Evolutionary conservation across 805 yeast species (phyloP).

Genomic region (Candida ponderosae): DNA sequence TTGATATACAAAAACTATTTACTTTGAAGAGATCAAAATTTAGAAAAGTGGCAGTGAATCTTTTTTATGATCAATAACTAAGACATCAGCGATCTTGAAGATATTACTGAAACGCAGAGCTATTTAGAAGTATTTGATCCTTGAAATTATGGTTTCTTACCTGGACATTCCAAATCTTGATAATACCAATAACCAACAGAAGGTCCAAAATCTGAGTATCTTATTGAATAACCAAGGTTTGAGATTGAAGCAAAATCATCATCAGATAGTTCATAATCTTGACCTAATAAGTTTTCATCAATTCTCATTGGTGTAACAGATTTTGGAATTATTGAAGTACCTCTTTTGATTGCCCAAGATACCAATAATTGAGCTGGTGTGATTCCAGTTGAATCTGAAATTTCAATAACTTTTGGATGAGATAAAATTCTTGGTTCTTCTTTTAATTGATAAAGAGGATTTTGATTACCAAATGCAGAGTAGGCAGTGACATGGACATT

Average conservation of each 20-base stretch:
- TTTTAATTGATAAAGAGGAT: slow-evolving; percentile 41
- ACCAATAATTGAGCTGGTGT: slow-evolving; percentile 45
- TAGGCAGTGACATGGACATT: slow-evolving; percentile 63
- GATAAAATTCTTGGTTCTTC: slow-evolving; percentile 21
- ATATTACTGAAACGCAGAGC: too few species aligned
- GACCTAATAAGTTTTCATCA: slow-evolving; percentile 23
- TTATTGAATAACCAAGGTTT: slow-evolving; percentile 16
- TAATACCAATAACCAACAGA: slow-evolving; percentile 25
- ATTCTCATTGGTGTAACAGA: slow-evolving; percentile 38
- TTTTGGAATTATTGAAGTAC: slow-evolving; percentile 45
- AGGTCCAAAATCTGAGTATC: slow-evolving; percentile 27
- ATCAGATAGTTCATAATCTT: slow-evolving; percentile 21
- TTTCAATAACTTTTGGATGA: slow-evolving; percentile 28
- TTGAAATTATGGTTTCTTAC: slow-evolving; percentile 14
- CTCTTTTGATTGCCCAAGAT: slow-evolving; percentile 55
- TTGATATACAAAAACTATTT: too few species aligned
- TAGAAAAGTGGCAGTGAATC: too few species aligned
- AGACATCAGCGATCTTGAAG: too few species aligned
- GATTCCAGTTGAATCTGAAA: slow-evolving; percentile 36
- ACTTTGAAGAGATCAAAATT: too few species aligned
- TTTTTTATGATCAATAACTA: too few species aligned
- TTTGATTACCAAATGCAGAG: slow-evolving; percentile 62
- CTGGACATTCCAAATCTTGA: slow-evolving; percentile 25
- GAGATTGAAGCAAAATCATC: slow-evolving; percentile 27
- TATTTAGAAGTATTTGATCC: too few species aligned